Base-by-base conservation (phyloP, 1,139 yeast species). In the Geotrichum reessii region DNA sequence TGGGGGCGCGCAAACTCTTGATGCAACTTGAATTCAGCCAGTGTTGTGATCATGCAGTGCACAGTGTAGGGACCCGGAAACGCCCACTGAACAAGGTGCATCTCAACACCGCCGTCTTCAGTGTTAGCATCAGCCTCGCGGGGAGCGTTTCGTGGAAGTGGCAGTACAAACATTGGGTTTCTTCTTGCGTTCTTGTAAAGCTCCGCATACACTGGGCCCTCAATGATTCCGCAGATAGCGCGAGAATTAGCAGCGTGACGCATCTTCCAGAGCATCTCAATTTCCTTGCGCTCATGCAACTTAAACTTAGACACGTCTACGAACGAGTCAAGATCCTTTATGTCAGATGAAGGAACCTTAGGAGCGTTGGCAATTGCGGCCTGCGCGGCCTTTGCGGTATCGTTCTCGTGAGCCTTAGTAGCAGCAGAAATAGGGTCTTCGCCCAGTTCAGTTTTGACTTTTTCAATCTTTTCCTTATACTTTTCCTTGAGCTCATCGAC, bases 1-100 rank as follows among this genome's bases (percentile, higher is more conserved):
- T 95, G 99, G 0, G 99, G 99, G 68, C 89, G 85, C 12, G 99
- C 96, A 73, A 79, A 95, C 69, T 92, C 98, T 62, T 83, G 84
- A 69, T 93, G 97, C 47, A 91, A 80, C 72, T 93, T 92, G 74
- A 84, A 95, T 73, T 95, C 99, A 1, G 95, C 95, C 63, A 95
- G 79, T 0, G 97, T 85, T 1, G 99, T 95, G 66, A 95, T 77
- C 81, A 95, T 81, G 71, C 96, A 89, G 74, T 95, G 97, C 2
- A 90, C 78, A 4, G 98, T 92, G 49, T 83, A 69, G 7, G 90
- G 86, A 0, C 95, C 97, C 1, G 87, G 93, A 72, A 91, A 89
- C 21, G 85, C 79, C 99, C 99, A 95, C 74, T 95, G 99, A 21
- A 91, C 83, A 70, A 87, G 91, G 70, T 93, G 97, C 77, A 93